Conservation (phyloP, 2,329 filamentous ascomycete genomes). For the Westerdykella aurantiaca region DNA sequence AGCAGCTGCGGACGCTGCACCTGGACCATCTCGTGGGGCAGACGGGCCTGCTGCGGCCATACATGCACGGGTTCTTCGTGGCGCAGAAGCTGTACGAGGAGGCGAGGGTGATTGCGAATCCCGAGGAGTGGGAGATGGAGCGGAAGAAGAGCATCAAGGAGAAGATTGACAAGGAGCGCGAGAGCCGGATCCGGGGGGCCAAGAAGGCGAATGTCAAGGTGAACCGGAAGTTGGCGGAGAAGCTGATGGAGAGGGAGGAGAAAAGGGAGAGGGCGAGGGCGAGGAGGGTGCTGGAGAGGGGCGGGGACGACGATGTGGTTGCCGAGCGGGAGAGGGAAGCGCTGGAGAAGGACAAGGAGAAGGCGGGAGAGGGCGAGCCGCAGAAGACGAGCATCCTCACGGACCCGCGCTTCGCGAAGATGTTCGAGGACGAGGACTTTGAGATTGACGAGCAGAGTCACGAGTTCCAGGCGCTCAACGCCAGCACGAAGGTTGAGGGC, state of each 20-base stretch:
- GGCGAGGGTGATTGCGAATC: slow-evolving; percentile 85
- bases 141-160: slow-evolving; percentile 85
- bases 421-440: slow-evolving; percentile 94
- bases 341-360: slow-evolving; percentile 24
- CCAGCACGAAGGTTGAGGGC: slow-evolving; percentile 55
- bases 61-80: slow-evolving; percentile 99
- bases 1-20: slow-evolving; percentile 79
- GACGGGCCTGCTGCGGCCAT: slow-evolving; percentile 82
- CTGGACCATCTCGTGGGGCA: slow-evolving; percentile 85
- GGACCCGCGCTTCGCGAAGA: slow-evolving; percentile 77
- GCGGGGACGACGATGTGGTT: slow-evolving; percentile 48
- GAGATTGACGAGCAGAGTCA: slow-evolving; percentile 80
- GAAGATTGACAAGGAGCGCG: slow-evolving; percentile 95
- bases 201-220: slow-evolving; percentile 91
- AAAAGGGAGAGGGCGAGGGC: slow-evolving; percentile 51
- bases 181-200: slow-evolving; percentile 84
- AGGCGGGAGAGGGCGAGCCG: slow-evolving; percentile 31
- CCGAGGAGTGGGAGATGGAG: slow-evolving; percentile 90
- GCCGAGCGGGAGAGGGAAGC: slow-evolving; percentile 14
- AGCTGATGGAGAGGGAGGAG: slow-evolving; percentile 62
- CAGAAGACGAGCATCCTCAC: slow-evolving; percentile 59
- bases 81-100: slow-evolving; percentile 94
- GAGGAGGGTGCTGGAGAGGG: slow-evolving; percentile 51
- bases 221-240: slow-evolving; percentile 68
- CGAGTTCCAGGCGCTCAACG: slow-evolving; percentile 85